Evolutionary conservation across 768 basidiomycete genomes (phyloP), one percentile per base, ranked within the genome.

Genomic region (Phaeolepiota aurea): DNA sequence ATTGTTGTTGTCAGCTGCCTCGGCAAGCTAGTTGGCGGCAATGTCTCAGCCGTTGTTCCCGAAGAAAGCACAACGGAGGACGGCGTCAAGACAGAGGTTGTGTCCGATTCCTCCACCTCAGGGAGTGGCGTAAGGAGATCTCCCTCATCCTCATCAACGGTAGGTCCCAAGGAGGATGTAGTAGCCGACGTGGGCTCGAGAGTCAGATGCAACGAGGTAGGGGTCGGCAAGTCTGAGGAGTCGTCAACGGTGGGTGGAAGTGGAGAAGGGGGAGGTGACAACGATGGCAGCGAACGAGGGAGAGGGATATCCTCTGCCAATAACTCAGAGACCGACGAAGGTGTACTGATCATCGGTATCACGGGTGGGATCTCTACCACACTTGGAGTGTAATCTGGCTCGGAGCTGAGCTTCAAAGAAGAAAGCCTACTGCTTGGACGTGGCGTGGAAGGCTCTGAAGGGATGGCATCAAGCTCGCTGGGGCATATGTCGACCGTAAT

Each of bases 401-500:
- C 61, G 3, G 59, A 58, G 20, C 49, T 42, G 43, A 62, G 41
- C 47, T 49, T 42, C 35, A 64, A 51, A 18, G 65, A 62, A 5
- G 64, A 60, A 3, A 67, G 46, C n/a, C n/a, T n/a, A n/a, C n/a
- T n/a, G n/a, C n/a, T n/a, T n/a, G n/a, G n/a, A n/a, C 57, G 57
- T 0, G 72, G 72, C 0, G 68, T 70, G 37, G 59, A 66, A 32
- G 55, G 48, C 38, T 66, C 64, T 0, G 68, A 68, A 1, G 72
- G 69, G 37, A 71, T 69, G 5, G 65, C 64, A 20, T 55, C 52
- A 0, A 52, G 56, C 38, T 72, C 62, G 25, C 59, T 64, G 1
- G 69, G 70, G 38, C 63, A 63, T 13, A 59, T 40, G 18, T 64
- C 65, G 3, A 72, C 79, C 4, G 76, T 79, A 44, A 68, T 62